Percentiles rank a stretch among this genome's conserved stretches.
Evolutionary conservation across 176 grass and related monocot genomes (phyloP).

Genomic region (Melocanna baccifera): DNA sequence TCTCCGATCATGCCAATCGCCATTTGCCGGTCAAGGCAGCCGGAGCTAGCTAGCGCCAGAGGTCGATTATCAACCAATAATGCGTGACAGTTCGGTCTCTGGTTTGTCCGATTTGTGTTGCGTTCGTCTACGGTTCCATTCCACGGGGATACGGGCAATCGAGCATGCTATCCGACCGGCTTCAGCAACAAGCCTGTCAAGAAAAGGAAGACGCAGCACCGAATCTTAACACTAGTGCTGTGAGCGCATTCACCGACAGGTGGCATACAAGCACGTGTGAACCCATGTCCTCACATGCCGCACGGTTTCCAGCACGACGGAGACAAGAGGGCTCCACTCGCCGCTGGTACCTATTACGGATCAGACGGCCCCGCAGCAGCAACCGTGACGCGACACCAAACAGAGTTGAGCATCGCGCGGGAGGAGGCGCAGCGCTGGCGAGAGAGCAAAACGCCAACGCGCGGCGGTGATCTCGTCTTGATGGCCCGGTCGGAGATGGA

Average conservation of each 20-base stretch:
- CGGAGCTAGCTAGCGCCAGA: too few species aligned
- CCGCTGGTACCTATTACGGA: background rate
- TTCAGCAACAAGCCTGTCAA: too few species aligned
- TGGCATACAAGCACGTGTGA: background rate
- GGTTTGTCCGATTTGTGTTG: too few species aligned
- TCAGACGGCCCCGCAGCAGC: background rate
- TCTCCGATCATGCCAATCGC: too few species aligned
- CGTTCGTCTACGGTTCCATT: too few species aligned
- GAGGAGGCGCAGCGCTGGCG: background rate
- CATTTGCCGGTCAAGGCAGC: too few species aligned
- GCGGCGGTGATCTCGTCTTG: background rate
- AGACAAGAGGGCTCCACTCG: background rate
- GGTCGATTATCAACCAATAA: too few species aligned
- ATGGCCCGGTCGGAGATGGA: conserved; percentile 31
- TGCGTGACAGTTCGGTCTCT: too few species aligned
- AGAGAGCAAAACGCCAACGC: background rate
- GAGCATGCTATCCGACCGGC: too few species aligned
- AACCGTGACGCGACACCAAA: background rate
- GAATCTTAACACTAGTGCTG: background rate
- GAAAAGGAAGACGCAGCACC: background rate
- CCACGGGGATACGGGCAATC: background rate
- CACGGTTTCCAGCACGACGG: background rate
- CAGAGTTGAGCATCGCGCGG: too few species aligned
- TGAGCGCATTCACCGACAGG: background rate
- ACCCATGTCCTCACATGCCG: conserved; percentile 1